These are phyloP conservation scores for Asterionellopsis glacialis DNA, from an alignment of 108 stramenopile genomes.

Conservation along the genomic window DNA sequence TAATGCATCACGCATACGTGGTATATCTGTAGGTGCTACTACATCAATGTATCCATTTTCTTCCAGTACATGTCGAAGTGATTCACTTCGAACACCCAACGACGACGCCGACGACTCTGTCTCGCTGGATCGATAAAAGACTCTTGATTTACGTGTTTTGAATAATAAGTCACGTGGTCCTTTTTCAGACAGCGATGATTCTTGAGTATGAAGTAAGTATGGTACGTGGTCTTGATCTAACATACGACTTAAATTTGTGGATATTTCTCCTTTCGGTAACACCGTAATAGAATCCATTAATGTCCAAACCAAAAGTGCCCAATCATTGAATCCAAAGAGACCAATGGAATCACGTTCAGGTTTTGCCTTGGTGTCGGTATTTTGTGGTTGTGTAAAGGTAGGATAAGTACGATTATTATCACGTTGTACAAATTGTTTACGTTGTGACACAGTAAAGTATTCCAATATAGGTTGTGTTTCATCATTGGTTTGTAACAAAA, in stretches of 20 bases:
- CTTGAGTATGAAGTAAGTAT: not conserved
- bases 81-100: not conserved
- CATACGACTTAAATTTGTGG: slow-evolving; percentile 16
- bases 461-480: slow-evolving; percentile 29
- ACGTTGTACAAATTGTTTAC: slow-evolving; percentile 22
- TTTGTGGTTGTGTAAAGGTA: too few relatives aligned
- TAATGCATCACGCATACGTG: slow-evolving; percentile 8
- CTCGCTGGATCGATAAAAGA: not conserved
- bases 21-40: slow-evolving; percentile 38
- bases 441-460: slow-evolving; percentile 29
- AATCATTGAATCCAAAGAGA: slow-evolving; percentile 41
- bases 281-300: slow-evolving; percentile 37
- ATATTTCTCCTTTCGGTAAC: slow-evolving; percentile 10
- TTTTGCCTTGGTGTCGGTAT: slow-evolving; percentile 4
- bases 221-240: slow-evolving; percentile 9
- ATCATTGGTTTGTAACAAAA: slow-evolving; percentile 36
- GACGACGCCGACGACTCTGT: slow-evolving; percentile 12
- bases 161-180: not conserved
- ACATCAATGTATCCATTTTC: slow-evolving; percentile 40
- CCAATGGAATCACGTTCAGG: slow-evolving; percentile 26
- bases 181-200: slow-evolving; percentile 1
- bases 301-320: slow-evolving; percentile 27
- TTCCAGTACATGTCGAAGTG: slow-evolving; percentile 23
- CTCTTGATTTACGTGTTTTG: too few relatives aligned
- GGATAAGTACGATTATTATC: too few relatives aligned